phyloP scores from a whole-genome alignment of 1,284 basidiomycete genomes.

The Sporisorium sorghi region DNA sequence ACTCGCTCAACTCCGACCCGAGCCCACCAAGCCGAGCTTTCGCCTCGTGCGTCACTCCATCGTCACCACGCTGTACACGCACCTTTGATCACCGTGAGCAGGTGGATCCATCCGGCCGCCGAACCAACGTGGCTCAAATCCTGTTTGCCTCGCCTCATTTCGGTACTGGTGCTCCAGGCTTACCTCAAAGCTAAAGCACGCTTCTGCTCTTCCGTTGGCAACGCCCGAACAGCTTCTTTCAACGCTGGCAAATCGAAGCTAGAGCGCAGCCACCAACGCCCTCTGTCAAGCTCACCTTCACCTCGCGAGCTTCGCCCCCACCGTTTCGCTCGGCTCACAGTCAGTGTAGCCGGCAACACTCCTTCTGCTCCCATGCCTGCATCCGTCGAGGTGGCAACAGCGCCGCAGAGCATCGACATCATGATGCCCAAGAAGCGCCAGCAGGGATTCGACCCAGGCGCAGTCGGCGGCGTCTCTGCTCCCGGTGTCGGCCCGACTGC shows the following conservation, averaged over 20 bases:
- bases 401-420: slow-evolving; percentile 42
- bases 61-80: neutral
- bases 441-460: slow-evolving; percentile 47
- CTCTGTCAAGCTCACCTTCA: neutral
- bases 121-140: slow-evolving; percentile 8
- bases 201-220: slow-evolving; percentile 5
- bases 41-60: slow-evolving; percentile 11
- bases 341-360: neutral
- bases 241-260: neutral
- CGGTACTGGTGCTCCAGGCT: neutral
- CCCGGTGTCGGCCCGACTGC: slow-evolving; percentile 20
- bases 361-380: slow-evolving; percentile 25
- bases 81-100: neutral
- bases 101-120: slow-evolving; percentile 5
- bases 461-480: slow-evolving; percentile 11
- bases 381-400: slow-evolving; percentile 30
- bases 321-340: neutral
- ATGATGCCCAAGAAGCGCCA: slow-evolving; percentile 57
- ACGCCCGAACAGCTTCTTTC: neutral
- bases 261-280: slow-evolving; percentile 5
- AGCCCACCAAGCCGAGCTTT: neutral
- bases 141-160: slow-evolving; percentile 11
- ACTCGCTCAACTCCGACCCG: neutral
- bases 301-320: slow-evolving; percentile 4
- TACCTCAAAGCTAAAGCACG: slow-evolving; percentile 12